phyloP scores from a whole-genome alignment of 441 rosid genomes.

The Erodium chrysanthum region DNA sequence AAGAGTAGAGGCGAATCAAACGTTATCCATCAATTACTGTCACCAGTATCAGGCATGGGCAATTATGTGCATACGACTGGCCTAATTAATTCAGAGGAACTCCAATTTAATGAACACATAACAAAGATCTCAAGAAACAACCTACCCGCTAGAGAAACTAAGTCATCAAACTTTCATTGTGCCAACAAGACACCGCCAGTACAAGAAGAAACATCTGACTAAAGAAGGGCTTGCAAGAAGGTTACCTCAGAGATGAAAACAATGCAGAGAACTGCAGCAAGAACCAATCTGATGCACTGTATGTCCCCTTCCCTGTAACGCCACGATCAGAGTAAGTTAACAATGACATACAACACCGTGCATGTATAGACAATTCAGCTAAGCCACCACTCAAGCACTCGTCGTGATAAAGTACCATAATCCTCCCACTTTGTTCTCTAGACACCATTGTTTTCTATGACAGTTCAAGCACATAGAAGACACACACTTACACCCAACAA shows the following conservation, averaged over 20 bases:
- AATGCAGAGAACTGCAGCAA: background rate
- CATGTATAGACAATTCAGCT: background rate
- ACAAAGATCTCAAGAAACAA: conserved; percentile 3
- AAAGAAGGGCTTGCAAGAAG: background rate
- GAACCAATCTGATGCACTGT: background rate
- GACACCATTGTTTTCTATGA: background rate
- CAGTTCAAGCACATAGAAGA: background rate
- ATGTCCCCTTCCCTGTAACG: conserved; percentile 19
- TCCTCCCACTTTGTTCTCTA: background rate
- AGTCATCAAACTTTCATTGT: background rate
- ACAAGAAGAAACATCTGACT: too few relatives aligned
- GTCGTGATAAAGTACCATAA: background rate
- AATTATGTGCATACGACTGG: background rate
- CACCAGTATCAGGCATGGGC: background rate
- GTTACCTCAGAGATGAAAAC: conserved; percentile 15
- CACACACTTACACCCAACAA: background rate
- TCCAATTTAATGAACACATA: background rate
- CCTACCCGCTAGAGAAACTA: background rate
- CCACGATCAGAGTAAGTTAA: conserved; percentile 14
- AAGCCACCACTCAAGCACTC: conserved; percentile 4
- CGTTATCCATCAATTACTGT: background rate
- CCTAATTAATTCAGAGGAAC: background rate
- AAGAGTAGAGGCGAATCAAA: background rate
- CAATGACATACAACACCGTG: background rate
- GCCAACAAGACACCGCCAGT: background rate